Percentiles rank a stretch among this genome's conserved stretches.
Evolutionary conservation across 768 basidiomycete species (phyloP).

Genomic region (Pilatotrama ljubarskyi): DNA sequence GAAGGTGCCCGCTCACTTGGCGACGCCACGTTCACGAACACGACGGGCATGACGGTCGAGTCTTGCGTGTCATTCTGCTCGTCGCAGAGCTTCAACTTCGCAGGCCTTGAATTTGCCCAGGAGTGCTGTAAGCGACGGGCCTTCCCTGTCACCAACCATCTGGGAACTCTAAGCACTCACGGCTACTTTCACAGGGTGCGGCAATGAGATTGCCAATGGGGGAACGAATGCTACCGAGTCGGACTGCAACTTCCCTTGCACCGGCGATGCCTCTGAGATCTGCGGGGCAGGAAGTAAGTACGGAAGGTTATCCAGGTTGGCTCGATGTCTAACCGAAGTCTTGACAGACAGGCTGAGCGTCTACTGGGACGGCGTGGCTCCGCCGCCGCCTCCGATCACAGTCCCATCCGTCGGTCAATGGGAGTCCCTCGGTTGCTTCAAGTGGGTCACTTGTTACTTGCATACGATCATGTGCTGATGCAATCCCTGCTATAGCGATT

Average conservation of each 20-base stretch:
- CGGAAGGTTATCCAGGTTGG: neutral
- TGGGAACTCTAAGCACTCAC: neutral
- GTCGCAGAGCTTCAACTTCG: slow-evolving; percentile 53
- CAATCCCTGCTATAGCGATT: slow-evolving; percentile 34
- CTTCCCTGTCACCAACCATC: neutral
- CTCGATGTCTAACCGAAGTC: slow-evolving; percentile 1
- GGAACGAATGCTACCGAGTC: slow-evolving; percentile 45
- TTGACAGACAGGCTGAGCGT: slow-evolving; percentile 49
- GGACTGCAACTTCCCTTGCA: slow-evolving; percentile 64
- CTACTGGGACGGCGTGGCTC: slow-evolving; percentile 60
- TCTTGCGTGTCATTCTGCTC: slow-evolving; percentile 48
- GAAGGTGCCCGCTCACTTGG: slow-evolving; percentile 59
- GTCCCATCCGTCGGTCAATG: slow-evolving; percentile 60
- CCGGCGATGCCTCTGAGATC: slow-evolving; percentile 53
- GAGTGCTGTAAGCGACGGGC: slow-evolving; percentile 58
- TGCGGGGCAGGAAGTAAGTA: slow-evolving; percentile 55
- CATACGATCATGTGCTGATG: neutral
- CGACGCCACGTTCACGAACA: slow-evolving; percentile 45
- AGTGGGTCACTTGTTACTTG: slow-evolving; percentile 38
- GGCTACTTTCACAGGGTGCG: slow-evolving; percentile 54
- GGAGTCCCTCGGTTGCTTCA: slow-evolving; percentile 75
- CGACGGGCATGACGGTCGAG: slow-evolving; percentile 62
- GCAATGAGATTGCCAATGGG: slow-evolving; percentile 49
- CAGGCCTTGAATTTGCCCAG: slow-evolving; percentile 67
- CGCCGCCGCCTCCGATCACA: slow-evolving; percentile 56